Percentiles rank a stretch among this genome's conserved stretches.
Evolutionary conservation across 805 yeast species (phyloP).

Genomic region (Myxozyma monticola): DNA sequence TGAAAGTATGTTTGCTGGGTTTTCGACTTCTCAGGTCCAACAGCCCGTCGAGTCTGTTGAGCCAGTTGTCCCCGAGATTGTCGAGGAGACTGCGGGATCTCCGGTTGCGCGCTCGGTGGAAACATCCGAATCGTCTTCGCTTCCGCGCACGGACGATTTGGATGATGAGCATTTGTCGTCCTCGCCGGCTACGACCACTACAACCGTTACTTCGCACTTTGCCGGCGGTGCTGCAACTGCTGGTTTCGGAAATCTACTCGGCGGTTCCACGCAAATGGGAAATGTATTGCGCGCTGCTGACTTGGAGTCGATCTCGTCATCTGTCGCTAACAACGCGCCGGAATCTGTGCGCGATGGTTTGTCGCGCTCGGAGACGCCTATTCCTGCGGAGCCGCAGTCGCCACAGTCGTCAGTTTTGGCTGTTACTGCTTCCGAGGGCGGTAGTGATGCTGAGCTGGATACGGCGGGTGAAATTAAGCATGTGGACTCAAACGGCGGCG

Average conservation of each 20-base stretch:
- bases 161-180: slow-evolving; percentile 18
- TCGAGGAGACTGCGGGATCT: neutral
- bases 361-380: slow-evolving; percentile 46
- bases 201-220: slow-evolving; percentile 16
- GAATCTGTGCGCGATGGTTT: slow-evolving; percentile 70
- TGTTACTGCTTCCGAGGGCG: slow-evolving; percentile 32
- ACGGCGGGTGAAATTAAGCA: neutral
- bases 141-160: slow-evolving; percentile 16
- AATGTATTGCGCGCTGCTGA: slow-evolving; percentile 13
- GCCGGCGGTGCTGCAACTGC: slow-evolving; percentile 8
- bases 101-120: slow-evolving; percentile 5
- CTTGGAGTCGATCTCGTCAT: slow-evolving; percentile 67
- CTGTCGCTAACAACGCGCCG: slow-evolving; percentile 90
- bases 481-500: slow-evolving; percentile 12
- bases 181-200: slow-evolving; percentile 24
- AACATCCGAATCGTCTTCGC: slow-evolving; percentile 17
- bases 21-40: neutral
- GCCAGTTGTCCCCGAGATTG: slow-evolving; percentile 1
- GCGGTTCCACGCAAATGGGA: neutral
- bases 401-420: slow-evolving; percentile 31
- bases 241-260: slow-evolving; percentile 6
- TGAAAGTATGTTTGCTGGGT: slow-evolving; percentile 22
- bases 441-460: slow-evolving; percentile 29
- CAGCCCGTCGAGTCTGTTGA: neutral
- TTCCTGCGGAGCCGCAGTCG: slow-evolving; percentile 27